phyloP scores from a whole-genome alignment of 192 early-diverging fungal species.

The Coemansia sp. region DNA sequence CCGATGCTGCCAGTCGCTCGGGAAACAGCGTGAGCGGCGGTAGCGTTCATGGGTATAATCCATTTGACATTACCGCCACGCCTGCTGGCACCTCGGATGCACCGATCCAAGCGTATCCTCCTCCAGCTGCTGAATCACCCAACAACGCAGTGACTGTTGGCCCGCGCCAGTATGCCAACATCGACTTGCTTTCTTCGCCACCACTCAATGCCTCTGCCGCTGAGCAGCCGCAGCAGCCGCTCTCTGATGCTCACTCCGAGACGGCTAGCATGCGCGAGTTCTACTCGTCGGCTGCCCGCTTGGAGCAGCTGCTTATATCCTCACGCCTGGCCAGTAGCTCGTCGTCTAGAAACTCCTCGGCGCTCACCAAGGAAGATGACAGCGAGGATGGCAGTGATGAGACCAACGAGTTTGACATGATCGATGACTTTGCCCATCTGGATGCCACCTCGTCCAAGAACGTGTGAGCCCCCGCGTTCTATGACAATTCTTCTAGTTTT shows the following conservation, averaged over 20 bases:
- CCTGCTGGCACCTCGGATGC: slow-evolving; percentile 10
- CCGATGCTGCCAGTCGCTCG: slow-evolving; percentile 11
- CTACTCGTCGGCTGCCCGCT: slow-evolving; percentile 43
- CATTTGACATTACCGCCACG: slow-evolving; percentile 19
- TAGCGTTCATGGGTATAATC: neutral
- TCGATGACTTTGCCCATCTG: slow-evolving; percentile 19
- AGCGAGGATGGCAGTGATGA: slow-evolving; percentile 7
- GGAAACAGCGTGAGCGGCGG: slow-evolving; percentile 6
- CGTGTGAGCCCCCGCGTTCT: neutral
- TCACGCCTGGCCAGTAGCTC: slow-evolving; percentile 23
- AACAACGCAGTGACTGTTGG: neutral
- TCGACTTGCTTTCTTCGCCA: slow-evolving; percentile 37
- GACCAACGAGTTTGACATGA: slow-evolving; percentile 23
- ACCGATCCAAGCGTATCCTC: slow-evolving; percentile 26
- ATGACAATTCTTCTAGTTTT: neutral
- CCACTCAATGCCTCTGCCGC: slow-evolving; percentile 5
- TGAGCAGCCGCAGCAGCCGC: neutral
- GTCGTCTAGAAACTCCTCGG: neutral
- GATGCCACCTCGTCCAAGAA: neutral
- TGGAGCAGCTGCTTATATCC: slow-evolving; percentile 31
- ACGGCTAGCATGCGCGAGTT: slow-evolving; percentile 49
- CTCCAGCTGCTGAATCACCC: neutral
- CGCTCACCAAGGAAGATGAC: slow-evolving; percentile 3
- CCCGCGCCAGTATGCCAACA: slow-evolving; percentile 13
- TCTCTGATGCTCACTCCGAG: slow-evolving; percentile 24